Evolutionary conservation across 169 alveolate species (phyloP).

Genomic region (Plasmodium yoelii): DNA sequence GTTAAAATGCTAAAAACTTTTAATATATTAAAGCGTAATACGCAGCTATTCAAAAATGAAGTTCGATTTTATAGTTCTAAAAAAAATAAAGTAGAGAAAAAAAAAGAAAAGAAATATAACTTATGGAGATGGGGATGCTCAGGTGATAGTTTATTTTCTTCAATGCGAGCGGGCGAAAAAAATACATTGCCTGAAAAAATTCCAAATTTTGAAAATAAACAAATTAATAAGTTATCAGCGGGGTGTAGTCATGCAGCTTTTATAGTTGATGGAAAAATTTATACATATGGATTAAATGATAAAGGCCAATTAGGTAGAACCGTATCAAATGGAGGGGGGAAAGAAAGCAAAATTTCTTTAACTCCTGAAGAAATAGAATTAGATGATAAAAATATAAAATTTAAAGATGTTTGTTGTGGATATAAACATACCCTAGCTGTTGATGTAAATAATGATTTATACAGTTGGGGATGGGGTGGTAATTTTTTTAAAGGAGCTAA

Average conservation of each 20-base stretch:
- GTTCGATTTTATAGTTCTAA: conserved; percentile 30
- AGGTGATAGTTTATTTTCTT: conserved; percentile 64
- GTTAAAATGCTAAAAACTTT: conserved; percentile 32
- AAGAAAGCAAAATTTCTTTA: conserved; percentile 19
- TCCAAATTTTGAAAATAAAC: conserved; percentile 46
- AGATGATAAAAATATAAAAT: conserved; percentile 42
- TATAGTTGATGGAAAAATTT: conserved; percentile 58
- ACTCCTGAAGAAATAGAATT: conserved; percentile 77
- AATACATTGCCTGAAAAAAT: conserved; percentile 42
- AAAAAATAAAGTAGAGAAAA: conserved; percentile 14
- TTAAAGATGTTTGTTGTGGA: conserved; percentile 81
- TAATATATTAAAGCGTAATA: conserved; percentile 20
- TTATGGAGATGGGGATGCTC: conserved; percentile 75
- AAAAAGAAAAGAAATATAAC: conserved; percentile 35
- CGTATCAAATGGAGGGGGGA: conserved; percentile 18
- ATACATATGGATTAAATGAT: conserved; percentile 66
- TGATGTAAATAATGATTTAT: conserved; percentile 78
- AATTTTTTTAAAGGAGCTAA: conserved; percentile 66
- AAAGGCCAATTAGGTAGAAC: conserved; percentile 63
- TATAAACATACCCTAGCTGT: conserved; percentile 82
- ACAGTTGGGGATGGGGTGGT: conserved; percentile 89
- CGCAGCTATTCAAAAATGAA: background rate
- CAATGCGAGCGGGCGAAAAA: conserved; percentile 62
- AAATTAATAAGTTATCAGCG: conserved; percentile 56
- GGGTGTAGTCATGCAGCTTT: conserved; percentile 69